Base-by-base conservation (phyloP, 202 grass and related monocot genomes). In the Saccharum hybrid region DNA sequence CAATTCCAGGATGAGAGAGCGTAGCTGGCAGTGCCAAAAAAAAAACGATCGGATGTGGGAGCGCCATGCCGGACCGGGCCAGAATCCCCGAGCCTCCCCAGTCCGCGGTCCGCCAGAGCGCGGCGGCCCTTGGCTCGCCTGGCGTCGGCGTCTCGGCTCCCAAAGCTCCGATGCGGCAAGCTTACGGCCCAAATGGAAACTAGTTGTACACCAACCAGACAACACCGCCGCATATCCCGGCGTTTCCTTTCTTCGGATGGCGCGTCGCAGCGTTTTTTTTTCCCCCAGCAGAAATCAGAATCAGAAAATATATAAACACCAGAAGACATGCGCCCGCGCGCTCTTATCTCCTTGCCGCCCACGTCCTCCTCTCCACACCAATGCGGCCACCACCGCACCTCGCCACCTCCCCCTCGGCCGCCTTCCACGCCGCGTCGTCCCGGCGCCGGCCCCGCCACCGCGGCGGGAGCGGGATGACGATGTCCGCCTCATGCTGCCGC, bases 391-490 rank as follows among this genome's bases (percentile, higher is more conserved):
- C 64, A 7, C 83, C 84, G 61, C 76, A 40, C 71, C 54, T 66
- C 59, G 63, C 83, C 63, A 11, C 14, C 66, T 26, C 59, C 18
- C 5, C 80, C 79, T 34, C 75, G 28, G 10, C 76, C 56, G 7
- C 15, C 11, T 34, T 2, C 75, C 52, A 22, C 21, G 34, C 62
- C 7, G 54, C 18, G 6, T 57, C 72, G 2, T 64, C 34, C 34
- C 86, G 81, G 14, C 88, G 83, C 49, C 79, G 71, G n/a, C 61
- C 76, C 31, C 79, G 78, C 43, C 75, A 86, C 64, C 73, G 72
- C n/a, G 85, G 81, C 63, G 19, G 42, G 42, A 42, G 10, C 42
- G 42, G 42, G 42, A 45, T 42, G 40, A 42, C 60, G 74, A 4
- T 57, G 45, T 39, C 66, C 68, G 67, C 21, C 33, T 40, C 72